Evolutionary conservation across 306 rosid species (phyloP), one percentile per base, ranked within the genome.

Genomic region (Fragaria nilgerrensis): DNA sequence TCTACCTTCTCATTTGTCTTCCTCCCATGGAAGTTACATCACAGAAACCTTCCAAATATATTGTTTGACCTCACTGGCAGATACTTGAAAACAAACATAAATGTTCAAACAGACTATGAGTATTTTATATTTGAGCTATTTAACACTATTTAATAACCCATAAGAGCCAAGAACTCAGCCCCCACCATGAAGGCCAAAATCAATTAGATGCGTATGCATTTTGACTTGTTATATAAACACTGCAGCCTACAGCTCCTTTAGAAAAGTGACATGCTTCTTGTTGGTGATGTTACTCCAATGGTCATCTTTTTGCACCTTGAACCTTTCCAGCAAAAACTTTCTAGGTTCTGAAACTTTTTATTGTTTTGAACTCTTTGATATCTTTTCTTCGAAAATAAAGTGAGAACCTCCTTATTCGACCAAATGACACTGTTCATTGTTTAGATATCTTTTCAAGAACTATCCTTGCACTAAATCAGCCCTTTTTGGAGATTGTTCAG

Each of bases 161-260:
- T 19, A 72, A 62, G 5, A 79, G 76, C 81, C 68, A 78, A 79
- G 72, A n/a, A 50, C 39, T 62, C 77, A 45, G 79, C 71, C 81
- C 81, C 78, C 66, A 77, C 81, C 71, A 69, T 71, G 59, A 29
- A 49, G 65, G 76, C 86, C 78, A 69, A 80, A 71, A 58, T 75
- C 43, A 37, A 74, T 77, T 67, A 77, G 72, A 78, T 66, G 68
- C 75, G 72, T 50, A 62, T 68, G 55, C 55, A 80, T 76, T 52
- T 77, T 77, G 75, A 72, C 82, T 79, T 85, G 32, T 75, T 74
- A 41, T 71, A 41, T 75, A 11, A 56, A 59, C 69, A 34, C 49
- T 53, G 23, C 41, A 44, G 22, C 47, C 58, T 78, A 47, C 41
- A 66, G 45, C 64, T 67, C n/a, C 43, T 49, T 7, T 5, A 8